phyloP scores from a whole-genome alignment of 2,329 filamentous ascomycete genomes.

The Aspergillus clavatus region DNA sequence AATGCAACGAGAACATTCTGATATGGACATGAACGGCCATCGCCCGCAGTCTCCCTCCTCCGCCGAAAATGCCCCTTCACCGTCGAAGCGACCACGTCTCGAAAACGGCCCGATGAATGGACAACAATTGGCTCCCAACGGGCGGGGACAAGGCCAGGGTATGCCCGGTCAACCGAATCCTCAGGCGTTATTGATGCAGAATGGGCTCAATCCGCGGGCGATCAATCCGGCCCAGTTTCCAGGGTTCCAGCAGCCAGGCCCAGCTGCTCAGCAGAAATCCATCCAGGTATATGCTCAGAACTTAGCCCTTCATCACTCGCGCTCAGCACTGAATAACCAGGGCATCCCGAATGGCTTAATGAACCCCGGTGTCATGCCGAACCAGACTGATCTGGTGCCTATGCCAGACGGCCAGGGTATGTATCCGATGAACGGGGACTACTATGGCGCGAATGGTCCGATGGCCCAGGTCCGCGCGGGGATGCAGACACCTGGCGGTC shows the following conservation, averaged over 20 bases:
- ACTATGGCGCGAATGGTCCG: constrained; percentile 55
- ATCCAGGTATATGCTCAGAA: constrained; percentile 83
- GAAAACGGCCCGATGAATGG: constrained; percentile 70
- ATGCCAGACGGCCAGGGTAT: constrained; percentile 57
- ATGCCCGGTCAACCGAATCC: constrained; percentile 64
- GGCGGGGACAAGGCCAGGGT: constrained; percentile 61
- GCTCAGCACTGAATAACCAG: constrained; percentile 74
- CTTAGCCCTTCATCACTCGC: constrained; percentile 72
- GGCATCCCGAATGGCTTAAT: constrained; percentile 69
- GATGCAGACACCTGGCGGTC: constrained; percentile 38
- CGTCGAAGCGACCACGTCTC: constrained; percentile 81
- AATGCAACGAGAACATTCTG: constrained; percentile 83
- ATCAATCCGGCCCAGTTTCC: constrained; percentile 74
- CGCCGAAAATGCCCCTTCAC: constrained; percentile 83
- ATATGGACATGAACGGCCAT: constrained; percentile 77
- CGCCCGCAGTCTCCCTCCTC: constrained; percentile 77
- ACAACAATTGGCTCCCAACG: constrained; percentile 72
- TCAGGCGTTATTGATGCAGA: constrained; percentile 50
- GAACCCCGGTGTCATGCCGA: constrained; percentile 61
- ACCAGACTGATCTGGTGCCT: constrained; percentile 78
- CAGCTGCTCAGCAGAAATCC: constrained; percentile 69
- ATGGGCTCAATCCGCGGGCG: constrained; percentile 69
- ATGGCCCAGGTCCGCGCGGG: constrained; percentile 45
- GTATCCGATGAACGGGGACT: constrained; percentile 45
- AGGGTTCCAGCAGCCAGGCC: constrained; percentile 52